Conservation (phyloP, 805 yeast species). For the Candida chilensis region DNA sequence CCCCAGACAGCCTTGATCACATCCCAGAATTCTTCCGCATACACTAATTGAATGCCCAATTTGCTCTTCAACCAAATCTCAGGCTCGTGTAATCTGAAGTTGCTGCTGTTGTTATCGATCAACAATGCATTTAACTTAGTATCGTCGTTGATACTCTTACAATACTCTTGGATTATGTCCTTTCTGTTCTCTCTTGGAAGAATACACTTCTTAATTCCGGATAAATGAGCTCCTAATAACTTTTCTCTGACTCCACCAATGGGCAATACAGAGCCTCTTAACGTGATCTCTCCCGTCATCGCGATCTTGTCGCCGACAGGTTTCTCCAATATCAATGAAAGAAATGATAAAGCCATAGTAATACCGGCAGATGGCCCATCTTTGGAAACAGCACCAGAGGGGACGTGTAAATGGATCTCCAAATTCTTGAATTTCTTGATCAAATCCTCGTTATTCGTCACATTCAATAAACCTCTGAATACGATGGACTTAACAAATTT, state of each 20-base stretch:
- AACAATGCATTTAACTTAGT: constrained; percentile 21
- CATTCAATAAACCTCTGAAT: constrained; percentile 18
- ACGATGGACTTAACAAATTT: constrained; percentile 58
- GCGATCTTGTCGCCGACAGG: constrained; percentile 46
- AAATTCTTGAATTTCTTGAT: constrained; percentile 37
- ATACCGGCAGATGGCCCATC: constrained; percentile 43
- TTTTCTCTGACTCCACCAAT: constrained; percentile 81
- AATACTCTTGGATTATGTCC: constrained; percentile 56
- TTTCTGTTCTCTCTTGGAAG: constrained; percentile 64
- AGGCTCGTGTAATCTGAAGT: constrained; percentile 28
- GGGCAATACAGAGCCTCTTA: constrained; percentile 70
- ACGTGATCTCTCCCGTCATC: constrained; percentile 83
- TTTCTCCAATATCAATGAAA: constrained; percentile 30
- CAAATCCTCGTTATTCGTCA: constrained; percentile 18
- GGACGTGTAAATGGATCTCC: constrained; percentile 49
- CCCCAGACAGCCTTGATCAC: constrained; percentile 69
- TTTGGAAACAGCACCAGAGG: constrained; percentile 36
- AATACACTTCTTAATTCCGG: constrained; percentile 52
- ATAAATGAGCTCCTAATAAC: constrained; percentile 69
- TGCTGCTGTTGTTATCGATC: constrained; percentile 19
- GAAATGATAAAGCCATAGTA: constrained; percentile 37
- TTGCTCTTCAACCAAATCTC: constrained; percentile 42
- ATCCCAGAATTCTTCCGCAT: constrained; percentile 74
- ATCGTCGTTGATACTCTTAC: constrained; percentile 19
- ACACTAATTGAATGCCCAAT: constrained; percentile 49